Evolutionary conservation across 768 basidiomycete species (phyloP), one percentile per base, ranked within the genome.

Genomic region (Podaxis sp.): DNA sequence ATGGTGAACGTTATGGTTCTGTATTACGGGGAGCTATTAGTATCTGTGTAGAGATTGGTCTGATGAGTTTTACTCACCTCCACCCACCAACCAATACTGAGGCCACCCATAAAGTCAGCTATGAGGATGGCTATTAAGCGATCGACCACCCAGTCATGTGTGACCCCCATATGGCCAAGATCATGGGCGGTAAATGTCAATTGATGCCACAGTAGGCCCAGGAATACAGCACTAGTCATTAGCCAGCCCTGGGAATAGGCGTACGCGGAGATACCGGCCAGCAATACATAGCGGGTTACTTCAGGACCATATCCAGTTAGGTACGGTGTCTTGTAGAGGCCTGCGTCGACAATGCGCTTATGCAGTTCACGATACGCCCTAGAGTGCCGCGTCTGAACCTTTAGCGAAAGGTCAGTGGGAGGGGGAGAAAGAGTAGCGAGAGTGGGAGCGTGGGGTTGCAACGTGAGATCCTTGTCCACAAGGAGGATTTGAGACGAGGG

Each of bases 11-110:
- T 98, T 97, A 72, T 99, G 97, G 71, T 91, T 93, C 91, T 93
- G 65, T 9, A 17, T 37, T 55, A 11, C 24, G 40, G 37, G 55
- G 29, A 55, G 37, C 25, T 52, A 55, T 38, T 53, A 65, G 29
- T 61, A 61, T 57, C 41, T 24, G 13, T 66, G 50, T 66, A 63
- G 38, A 1, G 61, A 37, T 57, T 27, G n/a, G 33, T 46, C 37
- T 15, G 36, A 25, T 41, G 56, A 63, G 11, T 40, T 55, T 12
- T n/a, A 86, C 94, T 77, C 68, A 96, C 95, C 73, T 95, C 85
- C 43, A 94, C 92, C 96, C 96, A 99, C 97, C 97, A 99, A 43
- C 95, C 93, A 24, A 97, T 82, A 71, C 95, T 97, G 57, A 99
- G 78, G 4, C 97, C 97, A 25, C 97, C 97, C 52, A 95, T 79